Conservation (phyloP, 2,329 filamentous ascomycete genomes). For the Helotiales sp. region DNA sequence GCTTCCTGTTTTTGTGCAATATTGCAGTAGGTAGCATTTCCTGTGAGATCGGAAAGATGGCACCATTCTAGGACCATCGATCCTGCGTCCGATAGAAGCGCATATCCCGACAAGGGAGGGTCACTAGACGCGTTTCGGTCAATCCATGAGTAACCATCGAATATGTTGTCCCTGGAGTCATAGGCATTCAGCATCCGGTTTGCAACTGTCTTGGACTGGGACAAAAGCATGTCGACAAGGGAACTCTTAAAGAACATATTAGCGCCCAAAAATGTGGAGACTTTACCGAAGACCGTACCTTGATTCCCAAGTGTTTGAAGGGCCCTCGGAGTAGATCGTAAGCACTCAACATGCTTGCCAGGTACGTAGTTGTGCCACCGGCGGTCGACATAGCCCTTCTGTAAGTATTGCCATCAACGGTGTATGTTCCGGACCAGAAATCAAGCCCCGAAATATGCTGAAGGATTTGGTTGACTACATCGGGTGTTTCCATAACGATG, state of each 20-base stretch:
- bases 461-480: not conserved
- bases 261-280: not conserved
- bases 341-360: not conserved
- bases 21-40: not conserved
- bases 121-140: not conserved
- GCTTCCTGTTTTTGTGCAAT: not conserved
- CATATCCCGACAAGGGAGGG: not conserved
- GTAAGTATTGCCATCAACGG: not conserved
- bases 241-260: not conserved
- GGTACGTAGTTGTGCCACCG: not conserved
- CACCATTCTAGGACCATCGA: not conserved
- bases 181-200: not conserved
- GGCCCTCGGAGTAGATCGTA: not conserved
- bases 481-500: not conserved
- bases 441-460: not conserved
- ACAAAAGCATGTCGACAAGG: not conserved
- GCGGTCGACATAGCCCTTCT: not conserved
- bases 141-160: not conserved
- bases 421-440: not conserved
- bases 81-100: not conserved
- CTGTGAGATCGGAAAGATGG: not conserved
- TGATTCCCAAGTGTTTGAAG: not conserved
- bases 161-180: not conserved
- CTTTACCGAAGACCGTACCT: not conserved
- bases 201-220: not conserved